Base-by-base conservation (phyloP, 2,329 filamentous ascomycete genomes). In the Fusarium newnesense region DNA sequence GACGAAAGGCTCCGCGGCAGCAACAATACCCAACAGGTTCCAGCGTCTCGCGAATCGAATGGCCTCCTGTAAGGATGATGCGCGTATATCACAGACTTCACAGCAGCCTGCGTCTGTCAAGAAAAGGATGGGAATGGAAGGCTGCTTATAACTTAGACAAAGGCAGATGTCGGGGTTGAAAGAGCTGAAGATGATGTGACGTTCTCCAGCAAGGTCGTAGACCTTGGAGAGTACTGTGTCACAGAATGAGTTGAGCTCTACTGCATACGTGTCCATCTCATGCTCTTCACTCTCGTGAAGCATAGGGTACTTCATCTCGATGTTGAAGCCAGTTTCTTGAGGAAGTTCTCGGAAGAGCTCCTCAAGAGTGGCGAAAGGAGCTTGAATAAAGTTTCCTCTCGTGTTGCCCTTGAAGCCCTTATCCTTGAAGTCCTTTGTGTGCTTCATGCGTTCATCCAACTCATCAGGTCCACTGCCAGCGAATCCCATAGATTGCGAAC, bases 221-320 rank as follows among this genome's bases (percentile, higher is more conserved):
- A 98, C 96, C 82, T 94, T 96, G 49, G 88, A 88, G 13, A 99
- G 87, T 7, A 99, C 93, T 2, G 94, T 97, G 81, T 99, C 96
- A 79, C 97, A 96, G 81, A 98, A 99, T 2, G 93, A 94, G 83
- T 98, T 98, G 76, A 98, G 89, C 83, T 99, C 96, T 52, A 98
- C 94, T 1, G 94, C 95, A 79, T 97, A 97, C 7, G 94, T 93
- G 80, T 98, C 96, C 95, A 98, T 98, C 76, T 97, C 94, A 75
- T 98, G 93, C 81, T 97, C 94, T 81, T 98, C 94, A 66, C 91
- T 94, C 85, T 99, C 97, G 80, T 96, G 93, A 46, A 99, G 89
- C 95, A 98, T 98, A 9, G 96, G 96, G 80, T 99, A 99, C 84
- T 99, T 98, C 89, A 99, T 93, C 85, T 99, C 96, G 76, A 99